Evolutionary conservation across 2,329 filamentous ascomycete genomes (phyloP).

Genomic region (Setomelanomma holmii): DNA sequence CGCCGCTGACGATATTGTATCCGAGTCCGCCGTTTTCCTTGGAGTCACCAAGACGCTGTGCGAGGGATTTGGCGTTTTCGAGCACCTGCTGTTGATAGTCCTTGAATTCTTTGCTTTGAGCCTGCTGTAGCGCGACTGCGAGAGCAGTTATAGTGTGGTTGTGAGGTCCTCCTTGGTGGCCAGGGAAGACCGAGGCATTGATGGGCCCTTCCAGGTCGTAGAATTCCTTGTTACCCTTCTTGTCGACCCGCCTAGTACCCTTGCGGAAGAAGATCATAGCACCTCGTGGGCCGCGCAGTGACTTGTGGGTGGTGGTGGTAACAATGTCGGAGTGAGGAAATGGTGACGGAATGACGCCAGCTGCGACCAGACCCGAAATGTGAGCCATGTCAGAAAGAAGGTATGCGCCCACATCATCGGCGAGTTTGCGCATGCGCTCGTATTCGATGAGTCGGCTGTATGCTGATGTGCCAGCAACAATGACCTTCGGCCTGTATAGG

Average conservation of each 20-base stretch:
- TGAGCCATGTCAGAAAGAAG: conserved; percentile 98
- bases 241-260: conserved; percentile 86
- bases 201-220: conserved; percentile 96
- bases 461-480: conserved; percentile 94
- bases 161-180: conserved; percentile 97
- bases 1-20: conserved; percentile 93
- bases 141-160: conserved; percentile 99
- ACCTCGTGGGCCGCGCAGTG: conserved; percentile 92
- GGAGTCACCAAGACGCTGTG: conserved; percentile 73
- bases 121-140: conserved; percentile 93
- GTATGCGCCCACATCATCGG: conserved; percentile 91
- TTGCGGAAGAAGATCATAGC: conserved; percentile 99
- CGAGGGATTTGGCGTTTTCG: conserved; percentile 90
- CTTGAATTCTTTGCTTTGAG: conserved; percentile 87
- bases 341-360: conserved; percentile 89
- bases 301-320: conserved; percentile 99
- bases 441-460: conserved; percentile 99
- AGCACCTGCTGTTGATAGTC: conserved; percentile 92
- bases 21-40: conserved; percentile 74
- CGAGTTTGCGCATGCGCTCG: conserved; percentile 92
- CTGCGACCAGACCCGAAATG: conserved; percentile 94
- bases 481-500: conserved; percentile 93
- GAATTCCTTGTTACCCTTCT: conserved; percentile 89
- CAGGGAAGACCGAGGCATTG: conserved; percentile 99
- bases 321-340: conserved; percentile 95